Base-by-base conservation (phyloP, 1,284 basidiomycete species). In the Chalciporus sp. region DNA sequence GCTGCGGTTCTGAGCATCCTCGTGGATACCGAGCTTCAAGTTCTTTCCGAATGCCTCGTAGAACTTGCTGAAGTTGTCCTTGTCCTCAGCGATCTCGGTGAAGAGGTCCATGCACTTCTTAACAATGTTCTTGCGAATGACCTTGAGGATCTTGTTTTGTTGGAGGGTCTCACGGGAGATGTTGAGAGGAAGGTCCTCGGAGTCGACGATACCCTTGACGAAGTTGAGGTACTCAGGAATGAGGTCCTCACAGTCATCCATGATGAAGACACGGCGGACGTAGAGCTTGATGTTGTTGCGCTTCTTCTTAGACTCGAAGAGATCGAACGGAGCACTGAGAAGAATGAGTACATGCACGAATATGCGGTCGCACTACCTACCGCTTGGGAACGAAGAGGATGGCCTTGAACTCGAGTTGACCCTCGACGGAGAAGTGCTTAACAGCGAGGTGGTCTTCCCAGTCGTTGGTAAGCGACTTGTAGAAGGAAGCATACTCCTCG, bases 221-320 rank as follows among this genome's bases (percentile, higher is more conserved):
- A 99, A 99, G 87, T 98, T 99, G 76, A 99, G 94, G 85, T 99
- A 99, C 78, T 99, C 97, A 68, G 97, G 97, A 72, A 99, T 98
- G 72, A 99, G 82, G 71, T 99, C 97, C 81, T 99, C 97, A 75
- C 95, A 98, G 80, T 99, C 96, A 78, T 99, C 96, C 92, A 97
- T 98, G 84, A 99, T 99, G 84, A 99, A 99, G 68, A 99, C 96
- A 57, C 97, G 94, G 81, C 97, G 95, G 67, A 99, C 97, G 76
- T 99, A 99, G 74, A 99, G 94, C 83, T 99, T 99, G 85, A 99
- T 98, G 91, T 98, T 99, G 87, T 98, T 98, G 72, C 96, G 93
- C 88, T 99, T 99, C 92, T 99, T 99, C 92, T 99, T 99, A 65
- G 92, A 93, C 84, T 99, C 97, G 78, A 99, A 99, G 75, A 99